Base-by-base conservation (phyloP, 1,139 yeast species). In the Geotrichum restrictum region DNA sequence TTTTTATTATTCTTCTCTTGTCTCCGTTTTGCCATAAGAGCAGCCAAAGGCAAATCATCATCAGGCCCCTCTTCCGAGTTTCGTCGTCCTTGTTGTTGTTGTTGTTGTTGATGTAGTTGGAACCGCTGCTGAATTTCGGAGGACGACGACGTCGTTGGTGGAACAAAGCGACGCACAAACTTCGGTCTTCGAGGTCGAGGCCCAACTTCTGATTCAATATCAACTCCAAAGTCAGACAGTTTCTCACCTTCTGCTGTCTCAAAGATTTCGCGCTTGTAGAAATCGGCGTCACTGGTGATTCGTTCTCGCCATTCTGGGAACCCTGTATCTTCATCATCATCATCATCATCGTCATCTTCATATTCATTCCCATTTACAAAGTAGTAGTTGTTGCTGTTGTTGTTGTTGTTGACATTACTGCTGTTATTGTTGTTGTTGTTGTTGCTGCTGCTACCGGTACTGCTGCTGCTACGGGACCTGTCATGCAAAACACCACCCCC, bases 221-320 rank as follows among this genome's bases (percentile, higher is more conserved):
- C 97, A 1, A 93, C 98, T 1, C 98, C 98, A 66, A 81, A 89
- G 68, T 88, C 96, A 43, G 77, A 77, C 50, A 93, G 71, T 3
- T 79, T 77, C 63, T 91, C 98, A 7, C 98, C 98, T 67, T 85
- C 76, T 45, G 78, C 83, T 64, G 88, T 89, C 55, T 71, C 71
- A 96, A 96, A 91, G 48, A 79, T 74, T 21, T 68, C 73, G 24
- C 85, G 68, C 8, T 66, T 62, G 60, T 68, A 73, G 54, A 67
- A 72, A 27, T 67, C 73, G 45, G 65, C 60, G 14, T 60, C 58
- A 31, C 50, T 53, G 13, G 51, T 49, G 13, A 52, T 49, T 10
- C 49, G 47, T n/a, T 54, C 55, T 22, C 59, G 52, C 60, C 62
- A 62, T 47, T 48, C 57, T 5, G 64, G 62, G 40, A 47, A 54